Percentiles rank a stretch among this genome's conserved stretches.
Evolutionary conservation across 805 yeast species (phyloP).

Genomic region (Scheffersomyces ergatensis): DNA sequence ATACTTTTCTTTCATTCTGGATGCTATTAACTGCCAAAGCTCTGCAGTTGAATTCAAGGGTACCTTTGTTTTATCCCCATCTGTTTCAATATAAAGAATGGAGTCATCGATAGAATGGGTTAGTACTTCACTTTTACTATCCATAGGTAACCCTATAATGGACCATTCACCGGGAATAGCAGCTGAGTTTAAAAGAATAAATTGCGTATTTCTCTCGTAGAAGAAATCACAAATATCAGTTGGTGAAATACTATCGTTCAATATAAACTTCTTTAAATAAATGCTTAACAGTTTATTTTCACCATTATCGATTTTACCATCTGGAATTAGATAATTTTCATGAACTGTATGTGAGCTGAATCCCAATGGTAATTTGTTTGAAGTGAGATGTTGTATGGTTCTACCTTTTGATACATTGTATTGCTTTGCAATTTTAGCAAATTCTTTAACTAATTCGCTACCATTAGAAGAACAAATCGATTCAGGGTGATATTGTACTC

Average conservation of each 20-base stretch:
- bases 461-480: constrained; percentile 83
- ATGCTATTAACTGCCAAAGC: constrained; percentile 51
- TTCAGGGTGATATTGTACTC: constrained; percentile 97
- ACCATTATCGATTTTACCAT: constrained; percentile 6
- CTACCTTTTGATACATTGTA: constrained; percentile 21
- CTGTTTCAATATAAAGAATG: constrained; percentile 2
- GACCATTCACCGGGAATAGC: constrained; percentile 86
- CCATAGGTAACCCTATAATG: constrained; percentile 69
- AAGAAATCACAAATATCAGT: constrained; percentile 54
- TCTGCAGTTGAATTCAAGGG: background rate
- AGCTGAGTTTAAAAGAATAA: constrained; percentile 72
- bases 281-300: constrained; percentile 3
- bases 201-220: constrained; percentile 36
- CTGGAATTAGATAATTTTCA: constrained; percentile 9
- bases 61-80: constrained; percentile 21
- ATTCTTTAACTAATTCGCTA: constrained; percentile 54
- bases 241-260: constrained; percentile 22
- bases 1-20: constrained; percentile 40
- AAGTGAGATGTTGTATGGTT: constrained; percentile 10
- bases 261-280: constrained; percentile 11
- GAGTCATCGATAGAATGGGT: constrained; percentile 57
- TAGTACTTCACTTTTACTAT: constrained; percentile 42
- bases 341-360: constrained; percentile 18
- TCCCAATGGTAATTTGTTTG: background rate
- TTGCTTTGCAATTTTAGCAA: constrained; percentile 48